Evolutionary conservation across 352 stramenopile species (phyloP).

Genomic region (Pythium chondricola): DNA sequence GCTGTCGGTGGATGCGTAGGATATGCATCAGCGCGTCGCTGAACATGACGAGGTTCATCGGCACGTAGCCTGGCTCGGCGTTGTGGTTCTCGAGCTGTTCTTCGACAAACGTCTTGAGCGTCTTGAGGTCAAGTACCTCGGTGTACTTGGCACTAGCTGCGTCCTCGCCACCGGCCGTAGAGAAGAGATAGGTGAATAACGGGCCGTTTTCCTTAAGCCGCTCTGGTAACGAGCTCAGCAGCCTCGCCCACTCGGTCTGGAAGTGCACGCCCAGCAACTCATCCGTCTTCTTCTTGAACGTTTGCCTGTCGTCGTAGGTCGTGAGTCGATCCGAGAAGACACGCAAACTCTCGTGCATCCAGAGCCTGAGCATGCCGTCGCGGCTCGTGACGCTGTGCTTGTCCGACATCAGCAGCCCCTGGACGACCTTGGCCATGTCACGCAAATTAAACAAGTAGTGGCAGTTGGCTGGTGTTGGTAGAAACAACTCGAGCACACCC

Average conservation of each 20-base stretch:
- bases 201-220: conserved; percentile 74
- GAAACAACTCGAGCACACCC: conserved; percentile 71
- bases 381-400: conserved; percentile 64
- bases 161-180: conserved; percentile 26
- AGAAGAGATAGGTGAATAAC: conserved; percentile 80
- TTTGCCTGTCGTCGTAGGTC: conserved; percentile 78
- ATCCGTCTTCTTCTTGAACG: conserved; percentile 85
- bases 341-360: conserved; percentile 86
- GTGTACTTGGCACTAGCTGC: conserved; percentile 36
- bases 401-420: conserved; percentile 73
- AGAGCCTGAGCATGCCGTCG: conserved; percentile 77
- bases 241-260: conserved; percentile 66
- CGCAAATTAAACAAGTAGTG: conserved; percentile 89
- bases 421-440: conserved; percentile 87
- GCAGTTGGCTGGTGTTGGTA: conserved; percentile 86
- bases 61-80: conserved; percentile 78
- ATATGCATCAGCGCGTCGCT: conserved; percentile 89
- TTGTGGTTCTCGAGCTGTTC: conserved; percentile 91
- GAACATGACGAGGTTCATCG: conserved; percentile 90
- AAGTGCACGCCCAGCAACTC: conserved; percentile 72
- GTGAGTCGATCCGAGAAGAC: conserved; percentile 91
- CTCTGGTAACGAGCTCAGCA: conserved; percentile 52
- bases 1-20: conserved; percentile 84
- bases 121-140: conserved; percentile 83
- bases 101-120: conserved; percentile 85